phyloP scores from a whole-genome alignment of 306 rosid genomes.

The Fragaria vesca region DNA sequence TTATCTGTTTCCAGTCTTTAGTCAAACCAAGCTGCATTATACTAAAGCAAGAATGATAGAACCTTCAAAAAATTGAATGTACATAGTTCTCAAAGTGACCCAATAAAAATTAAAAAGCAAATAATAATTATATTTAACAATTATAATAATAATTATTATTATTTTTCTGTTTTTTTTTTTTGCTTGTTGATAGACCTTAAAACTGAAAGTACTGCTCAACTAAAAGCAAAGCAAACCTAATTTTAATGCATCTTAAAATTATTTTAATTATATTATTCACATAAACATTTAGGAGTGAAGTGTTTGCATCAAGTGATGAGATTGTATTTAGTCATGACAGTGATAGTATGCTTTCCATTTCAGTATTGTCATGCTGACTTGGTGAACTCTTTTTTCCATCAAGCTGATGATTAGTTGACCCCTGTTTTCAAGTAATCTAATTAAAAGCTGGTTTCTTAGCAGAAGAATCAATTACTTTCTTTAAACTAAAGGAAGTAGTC shows the following conservation, averaged over 20 bases:
- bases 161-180: too few relatives aligned
- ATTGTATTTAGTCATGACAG: constrained; percentile 5
- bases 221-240: too few relatives aligned
- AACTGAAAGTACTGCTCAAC: too few relatives aligned
- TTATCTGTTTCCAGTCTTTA: neutral
- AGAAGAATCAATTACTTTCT: neutral
- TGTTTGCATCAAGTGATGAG: neutral
- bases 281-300: neutral
- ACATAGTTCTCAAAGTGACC: neutral
- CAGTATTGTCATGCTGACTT: constrained; percentile 19
- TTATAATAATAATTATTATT: neutral
- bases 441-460: neutral
- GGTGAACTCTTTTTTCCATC: constrained; percentile 12
- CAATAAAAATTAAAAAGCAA: too few relatives aligned
- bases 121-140: too few relatives aligned
- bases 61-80: neutral
- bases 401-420: constrained; percentile 23
- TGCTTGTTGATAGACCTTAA: too few relatives aligned
- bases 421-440: neutral
- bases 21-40: neutral
- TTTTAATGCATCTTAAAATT: too few relatives aligned
- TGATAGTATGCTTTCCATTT: constrained; percentile 7
- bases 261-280: neutral
- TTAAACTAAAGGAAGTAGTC: neutral
- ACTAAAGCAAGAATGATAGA: neutral